Percentiles rank a stretch among this genome's conserved stretches.
Evolutionary conservation across 129 eudicot genomes (phyloP).

Genomic region (Flaveria trinervia): DNA sequence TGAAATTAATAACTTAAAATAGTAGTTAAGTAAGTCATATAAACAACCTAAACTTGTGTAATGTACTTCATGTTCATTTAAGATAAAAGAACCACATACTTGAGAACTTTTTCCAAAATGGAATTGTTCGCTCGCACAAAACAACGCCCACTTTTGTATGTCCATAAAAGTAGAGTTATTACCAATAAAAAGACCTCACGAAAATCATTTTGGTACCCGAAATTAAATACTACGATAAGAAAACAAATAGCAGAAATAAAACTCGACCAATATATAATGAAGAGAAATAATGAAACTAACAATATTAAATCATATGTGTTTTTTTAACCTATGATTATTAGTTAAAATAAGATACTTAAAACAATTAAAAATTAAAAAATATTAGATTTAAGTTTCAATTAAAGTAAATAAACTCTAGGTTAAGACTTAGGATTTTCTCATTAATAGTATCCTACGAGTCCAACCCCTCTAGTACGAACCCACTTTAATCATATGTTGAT

Average conservation of each 20-base stretch:
- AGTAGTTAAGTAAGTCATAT: neutral
- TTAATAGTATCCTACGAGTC: too few relatives aligned
- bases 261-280: neutral
- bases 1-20: neutral
- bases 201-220: neutral
- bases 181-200: neutral
- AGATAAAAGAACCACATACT: neutral
- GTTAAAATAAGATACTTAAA: too few relatives aligned
- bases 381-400: too few relatives aligned
- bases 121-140: neutral
- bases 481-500: neutral
- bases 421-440: too few relatives aligned
- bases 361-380: too few relatives aligned
- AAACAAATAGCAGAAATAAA: neutral
- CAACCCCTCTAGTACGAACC: too few relatives aligned
- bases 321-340: too few relatives aligned
- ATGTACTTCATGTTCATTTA: neutral
- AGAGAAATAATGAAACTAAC: neutral
- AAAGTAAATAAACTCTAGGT: too few relatives aligned
- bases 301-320: too few relatives aligned
- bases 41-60: neutral
- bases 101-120: constrained; percentile 1
- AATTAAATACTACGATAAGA: neutral
- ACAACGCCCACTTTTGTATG: neutral
- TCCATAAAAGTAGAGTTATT: neutral